Evolutionary conservation across 2,329 filamentous ascomycete species (phyloP).

Genomic region (Scytalidium lignicola): DNA sequence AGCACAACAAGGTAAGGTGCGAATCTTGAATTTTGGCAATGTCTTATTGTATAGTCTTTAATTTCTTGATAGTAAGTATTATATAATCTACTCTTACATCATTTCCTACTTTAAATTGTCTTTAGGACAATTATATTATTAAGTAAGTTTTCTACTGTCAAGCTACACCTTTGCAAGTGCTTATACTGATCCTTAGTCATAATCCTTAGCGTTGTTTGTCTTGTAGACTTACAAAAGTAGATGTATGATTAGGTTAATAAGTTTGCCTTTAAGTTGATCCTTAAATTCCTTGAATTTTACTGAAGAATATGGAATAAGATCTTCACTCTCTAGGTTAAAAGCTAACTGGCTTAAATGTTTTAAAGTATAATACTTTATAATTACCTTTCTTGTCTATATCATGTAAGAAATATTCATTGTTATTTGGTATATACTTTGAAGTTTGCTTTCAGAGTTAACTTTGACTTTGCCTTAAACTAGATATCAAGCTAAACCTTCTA

Average conservation of each 20-base stretch:
- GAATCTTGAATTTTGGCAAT: no score
- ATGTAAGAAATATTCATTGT: constrained; percentile 10
- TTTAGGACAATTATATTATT: no score
- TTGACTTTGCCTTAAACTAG: constrained; percentile 2
- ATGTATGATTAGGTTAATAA: constrained; percentile 10
- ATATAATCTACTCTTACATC: no score
- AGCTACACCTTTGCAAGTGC: constrained; percentile 14
- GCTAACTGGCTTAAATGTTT: not conserved
- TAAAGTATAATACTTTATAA: constrained; percentile 6
- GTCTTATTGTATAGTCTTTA: no score
- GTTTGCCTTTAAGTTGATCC: constrained; percentile 7
- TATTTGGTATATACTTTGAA: constrained; percentile 7
- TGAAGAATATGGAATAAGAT: constrained; percentile 5
- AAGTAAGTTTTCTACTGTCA: no score
- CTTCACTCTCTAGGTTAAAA: constrained; percentile 5
- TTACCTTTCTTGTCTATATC: constrained; percentile 13
- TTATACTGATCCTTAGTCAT: constrained; percentile 13
- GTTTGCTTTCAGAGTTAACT: not conserved
- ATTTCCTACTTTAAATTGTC: no score
- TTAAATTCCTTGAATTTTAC: constrained; percentile 9
- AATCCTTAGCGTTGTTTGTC: constrained; percentile 14
- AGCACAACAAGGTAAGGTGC: no score
- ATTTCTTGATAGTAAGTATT: no score
- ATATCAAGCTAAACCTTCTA: constrained; percentile 5
- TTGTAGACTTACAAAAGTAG: constrained; percentile 9